Conservation (phyloP, 108 stramenopile genomes). For the Cyclotella baltica region DNA sequence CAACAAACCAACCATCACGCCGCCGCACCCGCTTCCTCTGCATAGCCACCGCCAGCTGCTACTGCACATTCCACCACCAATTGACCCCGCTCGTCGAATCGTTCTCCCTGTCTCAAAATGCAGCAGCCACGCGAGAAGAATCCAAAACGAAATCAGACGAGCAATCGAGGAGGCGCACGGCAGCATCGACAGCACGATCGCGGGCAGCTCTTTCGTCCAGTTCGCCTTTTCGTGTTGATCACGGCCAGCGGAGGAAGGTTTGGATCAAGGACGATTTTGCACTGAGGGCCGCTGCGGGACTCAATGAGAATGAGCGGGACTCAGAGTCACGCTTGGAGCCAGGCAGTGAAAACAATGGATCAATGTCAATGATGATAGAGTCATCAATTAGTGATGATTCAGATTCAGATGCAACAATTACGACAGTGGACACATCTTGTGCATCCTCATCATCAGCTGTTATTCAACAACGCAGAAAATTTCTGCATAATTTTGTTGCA, state of each 20-base stretch:
- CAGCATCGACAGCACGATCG: neutral
- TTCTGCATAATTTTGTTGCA: constrained; percentile 28
- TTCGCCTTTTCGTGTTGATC: neutral
- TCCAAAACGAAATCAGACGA: neutral
- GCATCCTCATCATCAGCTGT: neutral
- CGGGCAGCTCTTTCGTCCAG: neutral
- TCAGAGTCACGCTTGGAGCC: neutral
- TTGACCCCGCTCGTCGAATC: neutral
- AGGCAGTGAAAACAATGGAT: neutral
- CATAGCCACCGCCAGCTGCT: neutral
- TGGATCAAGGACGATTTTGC: constrained; percentile 1
- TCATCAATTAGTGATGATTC: neutral
- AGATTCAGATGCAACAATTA: neutral
- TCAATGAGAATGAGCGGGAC: neutral
- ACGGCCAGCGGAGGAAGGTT: neutral
- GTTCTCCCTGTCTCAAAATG: constrained; percentile 1
- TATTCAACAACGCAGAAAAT: constrained; percentile 21
- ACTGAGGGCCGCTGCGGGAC: neutral
- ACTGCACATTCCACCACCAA: neutral
- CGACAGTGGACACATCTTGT: neutral
- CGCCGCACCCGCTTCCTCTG: too few species aligned
- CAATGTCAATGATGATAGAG: neutral
- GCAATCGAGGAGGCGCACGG: neutral
- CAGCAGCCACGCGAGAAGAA: constrained; percentile 3
- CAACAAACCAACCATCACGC: neutral